Conservation (phyloP, 2,329 filamentous ascomycete genomes). For the Canariomyces notabilis region DNA sequence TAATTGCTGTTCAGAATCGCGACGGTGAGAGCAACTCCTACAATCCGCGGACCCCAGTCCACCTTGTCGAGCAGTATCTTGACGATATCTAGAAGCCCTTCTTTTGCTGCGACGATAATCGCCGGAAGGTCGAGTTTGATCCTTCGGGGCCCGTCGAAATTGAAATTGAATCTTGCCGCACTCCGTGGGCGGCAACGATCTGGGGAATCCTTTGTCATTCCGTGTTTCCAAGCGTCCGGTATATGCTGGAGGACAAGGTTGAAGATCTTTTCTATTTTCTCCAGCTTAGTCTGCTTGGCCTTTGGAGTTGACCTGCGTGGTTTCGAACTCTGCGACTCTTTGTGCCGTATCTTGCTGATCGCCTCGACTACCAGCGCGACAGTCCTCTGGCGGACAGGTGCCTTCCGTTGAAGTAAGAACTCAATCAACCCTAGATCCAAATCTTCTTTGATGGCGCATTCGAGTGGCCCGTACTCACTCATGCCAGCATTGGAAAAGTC, state of each 20-base stretch:
- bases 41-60: background rate
- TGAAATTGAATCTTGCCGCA: background rate
- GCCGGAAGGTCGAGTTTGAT: background rate
- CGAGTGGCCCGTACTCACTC: background rate
- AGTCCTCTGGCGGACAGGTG: slow-evolving; percentile 1
- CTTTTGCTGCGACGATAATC: background rate
- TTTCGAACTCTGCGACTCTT: background rate
- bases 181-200: background rate
- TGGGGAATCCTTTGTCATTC: background rate
- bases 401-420: background rate
- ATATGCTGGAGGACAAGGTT: slow-evolving; percentile 3
- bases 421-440: background rate
- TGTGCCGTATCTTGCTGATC: background rate
- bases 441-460: background rate
- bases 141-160: no score
- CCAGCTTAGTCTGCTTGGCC: background rate
- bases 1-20: background rate
- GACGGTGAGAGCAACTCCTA: background rate
- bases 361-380: background rate
- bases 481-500: background rate
- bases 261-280: background rate
- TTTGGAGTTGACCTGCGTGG: no score
- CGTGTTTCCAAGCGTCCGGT: slow-evolving; percentile 2
- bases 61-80: background rate
- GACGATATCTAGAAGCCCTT: background rate